phyloP scores from a whole-genome alignment of 129 eudicot genomes.

The Artemisia annua region DNA sequence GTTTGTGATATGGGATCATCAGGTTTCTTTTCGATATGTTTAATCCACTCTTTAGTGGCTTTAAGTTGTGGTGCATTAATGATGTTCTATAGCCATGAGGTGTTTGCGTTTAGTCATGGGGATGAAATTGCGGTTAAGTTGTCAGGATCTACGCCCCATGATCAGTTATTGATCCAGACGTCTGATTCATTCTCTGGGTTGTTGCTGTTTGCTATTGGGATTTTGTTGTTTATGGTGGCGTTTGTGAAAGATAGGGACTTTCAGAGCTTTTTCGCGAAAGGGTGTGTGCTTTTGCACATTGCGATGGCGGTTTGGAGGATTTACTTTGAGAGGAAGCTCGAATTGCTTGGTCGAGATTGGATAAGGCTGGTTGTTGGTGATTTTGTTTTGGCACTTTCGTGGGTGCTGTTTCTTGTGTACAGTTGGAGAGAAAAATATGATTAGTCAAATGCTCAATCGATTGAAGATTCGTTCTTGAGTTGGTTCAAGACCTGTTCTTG shows the following conservation, averaged over 20 bases:
- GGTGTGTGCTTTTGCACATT: slow-evolving; percentile 72
- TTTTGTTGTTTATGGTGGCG: no score
- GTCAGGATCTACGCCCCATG: no score
- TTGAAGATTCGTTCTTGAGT: no score
- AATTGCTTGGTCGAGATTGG: slow-evolving; percentile 67
- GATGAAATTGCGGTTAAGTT: slow-evolving; percentile 27
- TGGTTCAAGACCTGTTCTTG: no score
- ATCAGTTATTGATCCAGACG: no score
- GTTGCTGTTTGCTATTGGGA: no score
- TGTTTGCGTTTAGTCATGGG: slow-evolving; percentile 85
- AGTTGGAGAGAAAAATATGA: slow-evolving; percentile 96
- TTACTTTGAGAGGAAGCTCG: slow-evolving; percentile 65
- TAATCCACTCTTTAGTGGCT: slow-evolving; percentile 75
- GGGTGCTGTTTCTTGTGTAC: slow-evolving; percentile 81
- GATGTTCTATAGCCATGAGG: slow-evolving; percentile 86
- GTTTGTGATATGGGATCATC: slow-evolving; percentile 59
- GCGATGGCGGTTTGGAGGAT: slow-evolving; percentile 85
- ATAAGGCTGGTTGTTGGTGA: slow-evolving; percentile 69
- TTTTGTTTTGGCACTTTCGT: slow-evolving; percentile 58
- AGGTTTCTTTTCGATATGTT: slow-evolving; percentile 70
- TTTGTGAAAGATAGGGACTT: slow-evolving; percentile 51
- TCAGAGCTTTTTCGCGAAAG: neutral
- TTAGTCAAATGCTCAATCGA: slow-evolving; percentile 25
- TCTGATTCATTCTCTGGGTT: no score
- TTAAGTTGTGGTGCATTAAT: slow-evolving; percentile 65